A percentile compares a stretch with the other conserved stretches of the same genome.
Evolutionary conservation across 1,284 basidiomycete genomes (phyloP).

Genomic region (Leccinum pachyderme): DNA sequence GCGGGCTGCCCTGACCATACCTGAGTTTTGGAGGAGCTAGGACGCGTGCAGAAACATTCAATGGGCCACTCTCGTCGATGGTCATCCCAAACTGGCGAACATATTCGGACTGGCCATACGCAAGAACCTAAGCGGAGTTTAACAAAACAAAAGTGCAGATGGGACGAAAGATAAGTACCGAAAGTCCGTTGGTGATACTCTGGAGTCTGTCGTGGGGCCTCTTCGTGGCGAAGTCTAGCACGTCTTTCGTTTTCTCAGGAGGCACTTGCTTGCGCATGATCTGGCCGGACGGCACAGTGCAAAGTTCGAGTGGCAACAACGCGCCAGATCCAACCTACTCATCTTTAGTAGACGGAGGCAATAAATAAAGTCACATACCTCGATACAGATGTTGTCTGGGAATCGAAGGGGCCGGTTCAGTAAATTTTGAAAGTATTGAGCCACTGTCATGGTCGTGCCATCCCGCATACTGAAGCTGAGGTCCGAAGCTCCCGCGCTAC

Average conservation of each 20-base stretch:
- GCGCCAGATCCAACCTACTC: conserved; percentile 63
- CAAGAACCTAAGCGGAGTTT: conserved; percentile 48
- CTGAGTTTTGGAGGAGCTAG: conserved; percentile 58
- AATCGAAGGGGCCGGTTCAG: conserved; percentile 51
- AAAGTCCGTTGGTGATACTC: conserved; percentile 56
- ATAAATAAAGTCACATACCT: conserved; percentile 41
- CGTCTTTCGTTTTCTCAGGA: conserved; percentile 59
- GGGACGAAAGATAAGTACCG: conserved; percentile 34
- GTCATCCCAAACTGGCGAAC: conserved; percentile 65
- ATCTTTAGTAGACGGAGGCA: neutral
- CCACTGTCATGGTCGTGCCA: conserved; percentile 54
- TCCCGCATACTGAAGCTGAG: conserved; percentile 55
- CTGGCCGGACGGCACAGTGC: conserved; percentile 63
- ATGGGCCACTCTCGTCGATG: conserved; percentile 49
- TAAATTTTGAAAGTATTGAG: conserved; percentile 54
- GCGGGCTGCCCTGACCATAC: conserved; percentile 53
- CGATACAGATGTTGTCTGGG: conserved; percentile 61
- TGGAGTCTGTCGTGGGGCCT: conserved; percentile 56
- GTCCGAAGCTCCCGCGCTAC: conserved; percentile 46
- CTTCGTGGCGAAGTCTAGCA: conserved; percentile 72
- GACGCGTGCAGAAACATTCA: conserved; percentile 58
- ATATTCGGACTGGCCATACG: conserved; percentile 72
- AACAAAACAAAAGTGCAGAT: neutral
- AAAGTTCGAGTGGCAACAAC: conserved; percentile 66
- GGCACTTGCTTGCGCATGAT: conserved; percentile 75